A percentile compares a stretch with the other conserved stretches of the same genome.
These are phyloP conservation scores for Schizothecium vesticola DNA, from an alignment of 495 filamentous ascomycete genomes.

Conservation along the genomic window DNA sequence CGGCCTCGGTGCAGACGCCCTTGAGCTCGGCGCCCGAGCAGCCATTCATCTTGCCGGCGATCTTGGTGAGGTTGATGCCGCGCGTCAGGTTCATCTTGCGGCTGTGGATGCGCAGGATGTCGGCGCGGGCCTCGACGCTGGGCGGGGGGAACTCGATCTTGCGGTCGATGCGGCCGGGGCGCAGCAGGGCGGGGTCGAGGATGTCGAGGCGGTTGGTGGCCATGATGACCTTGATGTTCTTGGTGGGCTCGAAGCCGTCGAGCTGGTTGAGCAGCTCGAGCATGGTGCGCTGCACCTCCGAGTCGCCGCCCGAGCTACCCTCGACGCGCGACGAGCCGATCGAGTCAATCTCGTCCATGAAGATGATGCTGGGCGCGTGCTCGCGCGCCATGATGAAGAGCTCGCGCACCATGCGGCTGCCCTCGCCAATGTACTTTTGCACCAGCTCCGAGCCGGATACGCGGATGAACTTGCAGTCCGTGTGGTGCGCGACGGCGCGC, in stretches of 20 bases:
- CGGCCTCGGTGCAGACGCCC: conserved; percentile 93
- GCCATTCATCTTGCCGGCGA: conserved; percentile 99
- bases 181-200: conserved; percentile 86
- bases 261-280: conserved; percentile 96
- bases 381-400: conserved; percentile 98
- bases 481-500: conserved; percentile 94
- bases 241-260: conserved; percentile 98
- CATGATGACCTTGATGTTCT: conserved; percentile 99
- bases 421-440: conserved; percentile 99
- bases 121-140: conserved; percentile 92
- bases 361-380: conserved; percentile 99
- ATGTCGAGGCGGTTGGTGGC: conserved; percentile 97
- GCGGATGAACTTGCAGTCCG: conserved; percentile 97
- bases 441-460: conserved; percentile 94
- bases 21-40: conserved; percentile 96
- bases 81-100: conserved; percentile 97
- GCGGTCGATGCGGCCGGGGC: conserved; percentile 93
- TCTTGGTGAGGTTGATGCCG: conserved; percentile 96
- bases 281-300: conserved; percentile 99
- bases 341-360: conserved; percentile 99
- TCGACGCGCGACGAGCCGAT: conserved; percentile 97
- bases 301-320: conserved; percentile 88
- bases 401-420: conserved; percentile 96
- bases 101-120: conserved; percentile 95
- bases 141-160: conserved; percentile 99